Percentiles rank a stretch among this genome's conserved stretches.
Evolutionary conservation across 2,329 filamentous ascomycete species (phyloP).

Genomic region (Seiridium cupressi): DNA sequence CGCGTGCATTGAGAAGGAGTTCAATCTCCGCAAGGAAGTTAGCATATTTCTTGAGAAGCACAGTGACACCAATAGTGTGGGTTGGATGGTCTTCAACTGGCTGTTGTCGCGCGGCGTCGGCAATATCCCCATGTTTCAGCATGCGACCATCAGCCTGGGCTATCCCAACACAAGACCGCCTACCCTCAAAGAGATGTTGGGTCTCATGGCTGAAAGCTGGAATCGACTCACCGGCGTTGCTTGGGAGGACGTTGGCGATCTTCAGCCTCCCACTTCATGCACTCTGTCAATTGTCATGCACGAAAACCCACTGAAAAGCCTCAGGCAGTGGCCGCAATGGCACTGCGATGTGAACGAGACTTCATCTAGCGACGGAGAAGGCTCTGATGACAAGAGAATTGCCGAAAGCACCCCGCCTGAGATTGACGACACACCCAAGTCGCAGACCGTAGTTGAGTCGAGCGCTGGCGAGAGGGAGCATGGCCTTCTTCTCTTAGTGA

Average conservation of each 20-base stretch:
- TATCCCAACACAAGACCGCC: slow-evolving; percentile 9
- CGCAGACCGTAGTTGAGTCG: too few species aligned
- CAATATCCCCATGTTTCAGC: slow-evolving; percentile 13
- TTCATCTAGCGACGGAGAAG: background rate
- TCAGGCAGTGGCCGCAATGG: slow-evolving; percentile 13
- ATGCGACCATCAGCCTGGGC: slow-evolving; percentile 11
- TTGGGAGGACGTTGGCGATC: slow-evolving; percentile 12
- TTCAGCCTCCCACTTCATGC: background rate
- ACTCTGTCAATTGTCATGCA: slow-evolving; percentile 7
- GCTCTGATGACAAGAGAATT: background rate
- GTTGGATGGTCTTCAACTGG: slow-evolving; percentile 20
- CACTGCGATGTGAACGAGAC: background rate
- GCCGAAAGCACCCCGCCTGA: too few species aligned
- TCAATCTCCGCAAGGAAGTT: slow-evolving; percentile 13
- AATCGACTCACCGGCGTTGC: slow-evolving; percentile 12
- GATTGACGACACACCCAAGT: too few species aligned
- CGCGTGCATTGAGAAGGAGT: slow-evolving; percentile 16
- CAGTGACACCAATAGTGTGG: background rate
- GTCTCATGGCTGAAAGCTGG: slow-evolving; percentile 18
- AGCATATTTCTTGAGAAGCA: slow-evolving; percentile 5
- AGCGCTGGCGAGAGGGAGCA: too few species aligned
- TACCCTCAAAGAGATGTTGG: background rate
- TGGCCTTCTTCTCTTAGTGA: too few species aligned
- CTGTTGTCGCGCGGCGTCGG: slow-evolving; percentile 12
- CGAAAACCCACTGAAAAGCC: slow-evolving; percentile 4